Base-by-base conservation (phyloP, 1,139 yeast species). In the Meyerozyma athensensis region DNA sequence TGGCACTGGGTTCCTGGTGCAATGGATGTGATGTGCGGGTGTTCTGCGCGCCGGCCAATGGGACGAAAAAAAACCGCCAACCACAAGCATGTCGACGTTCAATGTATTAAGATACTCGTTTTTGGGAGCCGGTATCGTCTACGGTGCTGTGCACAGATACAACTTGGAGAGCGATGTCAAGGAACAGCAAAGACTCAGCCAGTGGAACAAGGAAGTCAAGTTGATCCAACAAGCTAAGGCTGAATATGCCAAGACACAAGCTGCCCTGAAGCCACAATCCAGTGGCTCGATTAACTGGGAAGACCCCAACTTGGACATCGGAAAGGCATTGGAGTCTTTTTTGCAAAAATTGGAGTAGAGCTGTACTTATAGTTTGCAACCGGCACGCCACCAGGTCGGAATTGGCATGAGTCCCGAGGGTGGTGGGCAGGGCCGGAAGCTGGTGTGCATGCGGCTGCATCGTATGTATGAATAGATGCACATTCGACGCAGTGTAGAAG, bases 51-150 rank as follows among this genome's bases (percentile, higher is more conserved):
- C 5, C 22, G 30, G 12, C 40, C 28, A 36, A 42, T 39, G 38
- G 19, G 28, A 44, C 42, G 45, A 42, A 38, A 43, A 24, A 35
- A 13, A 13, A 23, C 12, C 8, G 35, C n/a, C 13, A 10, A 20
- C 26, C 17, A 22, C 26, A 21, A 37, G 7, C 30, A 62, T 61
- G 65, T 61, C 68, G 45, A 54, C 63, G 72, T 59, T 73, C 55
- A 67, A 82, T 79, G 86, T 86, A 57, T 78, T 89, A 60, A 87
- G 97, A 81, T 92, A 94, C 81, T 73, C 95, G 52, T 84, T 94
- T 43, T 77, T 92, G 51, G 95, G 89, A 44, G 79, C 89, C 52
- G 98, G 98, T 65, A 71, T 90, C 46, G 74, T 79, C 44, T 87
- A 86, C 68, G 98, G 98, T 52, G 86, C 90, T 52, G 74, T 77